phyloP scores from a whole-genome alignment of 495 filamentous ascomycete species.

The Talaromyces borbonicus region DNA sequence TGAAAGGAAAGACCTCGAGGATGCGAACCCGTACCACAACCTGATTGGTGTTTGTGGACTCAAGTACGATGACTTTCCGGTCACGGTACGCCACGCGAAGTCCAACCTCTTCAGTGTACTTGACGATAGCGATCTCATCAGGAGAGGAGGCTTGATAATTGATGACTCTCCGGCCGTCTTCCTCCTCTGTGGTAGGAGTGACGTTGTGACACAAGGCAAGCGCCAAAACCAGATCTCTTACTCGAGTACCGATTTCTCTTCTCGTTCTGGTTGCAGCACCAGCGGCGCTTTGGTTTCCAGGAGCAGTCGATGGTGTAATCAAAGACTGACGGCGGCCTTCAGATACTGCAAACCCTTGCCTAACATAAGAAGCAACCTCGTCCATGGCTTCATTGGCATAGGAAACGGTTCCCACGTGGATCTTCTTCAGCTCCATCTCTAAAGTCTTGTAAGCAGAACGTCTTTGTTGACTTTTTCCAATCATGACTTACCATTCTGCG shows the following conservation, averaged over 20 bases:
- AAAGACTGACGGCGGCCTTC: conserved; percentile 32
- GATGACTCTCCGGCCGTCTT: conserved; percentile 64
- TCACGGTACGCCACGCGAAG: conserved; percentile 79
- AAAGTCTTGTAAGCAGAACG: conserved; percentile 8
- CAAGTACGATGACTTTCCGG: conserved; percentile 69
- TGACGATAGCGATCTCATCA: conserved; percentile 96
- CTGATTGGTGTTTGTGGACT: conserved; percentile 66
- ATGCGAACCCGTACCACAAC: conserved; percentile 80
- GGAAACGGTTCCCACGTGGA: conserved; percentile 94
- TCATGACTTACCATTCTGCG: conserved; percentile 61
- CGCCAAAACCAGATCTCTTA: conserved; percentile 82
- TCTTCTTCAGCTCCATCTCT: conserved; percentile 98
- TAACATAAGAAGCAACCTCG: conserved; percentile 78
- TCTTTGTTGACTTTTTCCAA: neutral
- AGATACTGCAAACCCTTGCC: conserved; percentile 59
- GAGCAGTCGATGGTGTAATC: conserved; percentile 65
- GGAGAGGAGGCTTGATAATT: conserved; percentile 95
- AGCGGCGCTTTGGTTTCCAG: conserved; percentile 44
- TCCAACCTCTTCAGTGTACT: conserved; percentile 89
- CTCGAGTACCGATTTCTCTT: conserved; percentile 85
- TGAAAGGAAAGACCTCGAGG: conserved; percentile 94
- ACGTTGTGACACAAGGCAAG: conserved; percentile 96
- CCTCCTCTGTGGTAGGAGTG: conserved; percentile 80
- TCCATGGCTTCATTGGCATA: conserved; percentile 99
- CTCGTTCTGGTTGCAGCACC: conserved; percentile 65